Percentiles rank a stretch among this genome's conserved stretches.
These are phyloP conservation scores for Erigeron canadensis DNA, from an alignment of 129 eudicot genomes.

Conservation along the genomic window DNA sequence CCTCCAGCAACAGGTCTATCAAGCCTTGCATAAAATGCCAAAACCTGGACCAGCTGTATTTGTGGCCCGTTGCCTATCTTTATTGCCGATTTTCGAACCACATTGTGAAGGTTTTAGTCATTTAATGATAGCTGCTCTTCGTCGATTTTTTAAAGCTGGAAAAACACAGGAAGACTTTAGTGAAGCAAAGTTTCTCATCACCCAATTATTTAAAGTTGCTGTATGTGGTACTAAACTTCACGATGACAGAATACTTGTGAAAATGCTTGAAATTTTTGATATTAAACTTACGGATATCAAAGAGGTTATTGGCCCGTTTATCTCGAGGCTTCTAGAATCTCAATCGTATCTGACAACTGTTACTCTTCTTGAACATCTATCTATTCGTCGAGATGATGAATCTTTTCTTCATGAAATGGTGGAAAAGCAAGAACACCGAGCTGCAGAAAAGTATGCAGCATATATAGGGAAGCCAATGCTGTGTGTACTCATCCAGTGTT, in stretches of 20 bases:
- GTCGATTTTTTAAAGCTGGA: slow-evolving; percentile 57
- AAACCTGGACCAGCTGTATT: slow-evolving; percentile 70
- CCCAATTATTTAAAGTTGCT: slow-evolving; percentile 51
- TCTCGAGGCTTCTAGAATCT: slow-evolving; percentile 55
- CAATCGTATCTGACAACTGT: slow-evolving; percentile 68
- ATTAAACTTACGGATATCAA: slow-evolving; percentile 54
- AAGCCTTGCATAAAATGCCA: slow-evolving; percentile 53
- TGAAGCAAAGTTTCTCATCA: slow-evolving; percentile 56
- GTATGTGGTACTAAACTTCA: slow-evolving; percentile 46
- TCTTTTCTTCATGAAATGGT: slow-evolving; percentile 60
- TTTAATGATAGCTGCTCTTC: slow-evolving; percentile 71
- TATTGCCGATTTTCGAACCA: slow-evolving; percentile 70
- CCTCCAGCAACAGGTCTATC: slow-evolving; percentile 71
- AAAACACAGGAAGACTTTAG: slow-evolving; percentile 47
- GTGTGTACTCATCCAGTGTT: slow-evolving; percentile 61
- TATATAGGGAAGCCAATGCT: slow-evolving; percentile 74
- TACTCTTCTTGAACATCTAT: slow-evolving; percentile 63
- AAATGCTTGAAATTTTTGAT: slow-evolving; percentile 68
- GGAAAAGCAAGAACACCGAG: slow-evolving; percentile 58
- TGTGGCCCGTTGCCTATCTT: slow-evolving; percentile 67
- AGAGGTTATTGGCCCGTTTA: slow-evolving; percentile 53
- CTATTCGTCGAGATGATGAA: slow-evolving; percentile 61
- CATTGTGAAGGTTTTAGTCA: slow-evolving; percentile 81
- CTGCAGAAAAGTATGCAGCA: slow-evolving; percentile 90
- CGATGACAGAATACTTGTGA: slow-evolving; percentile 65